These are phyloP conservation scores for Syzygium malaccense DNA, from an alignment of 441 rosid genomes.

Conservation along the genomic window DNA sequence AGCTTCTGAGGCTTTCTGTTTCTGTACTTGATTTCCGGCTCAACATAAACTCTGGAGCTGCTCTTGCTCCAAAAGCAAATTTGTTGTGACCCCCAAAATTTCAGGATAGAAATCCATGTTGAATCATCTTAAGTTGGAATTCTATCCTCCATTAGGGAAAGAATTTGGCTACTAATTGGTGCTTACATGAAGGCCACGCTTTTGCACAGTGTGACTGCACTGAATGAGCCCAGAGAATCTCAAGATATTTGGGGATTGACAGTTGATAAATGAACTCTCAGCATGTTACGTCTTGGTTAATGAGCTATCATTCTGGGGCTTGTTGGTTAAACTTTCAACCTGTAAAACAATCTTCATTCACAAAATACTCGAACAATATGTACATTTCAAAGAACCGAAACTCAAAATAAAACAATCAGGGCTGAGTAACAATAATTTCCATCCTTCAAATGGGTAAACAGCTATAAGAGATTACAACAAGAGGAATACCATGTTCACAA, in stretches of 20 bases:
- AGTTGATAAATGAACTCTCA: neutral
- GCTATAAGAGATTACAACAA: neutral
- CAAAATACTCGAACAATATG: neutral
- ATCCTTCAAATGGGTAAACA: neutral
- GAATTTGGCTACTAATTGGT: neutral
- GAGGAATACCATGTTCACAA: neutral
- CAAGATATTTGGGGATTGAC: neutral
- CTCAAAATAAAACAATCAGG: neutral
- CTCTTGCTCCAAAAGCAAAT: neutral
- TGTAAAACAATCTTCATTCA: neutral
- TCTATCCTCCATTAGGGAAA: neutral
- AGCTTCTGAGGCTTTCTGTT: neutral
- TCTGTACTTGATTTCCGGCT: neutral
- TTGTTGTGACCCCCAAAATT: neutral
- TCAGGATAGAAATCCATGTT: neutral
- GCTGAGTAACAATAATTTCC: neutral
- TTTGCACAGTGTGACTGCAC: neutral
- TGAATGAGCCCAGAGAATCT: neutral
- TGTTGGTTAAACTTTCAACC: neutral
- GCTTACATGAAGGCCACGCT: neutral
- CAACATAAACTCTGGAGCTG: neutral
- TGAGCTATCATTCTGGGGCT: neutral
- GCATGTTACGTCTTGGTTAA: neutral
- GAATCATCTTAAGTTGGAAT: neutral
- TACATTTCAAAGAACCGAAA: neutral